Evolutionary conservation across 2,329 filamentous ascomycete species (phyloP).

Genomic region (Hyphodiscus sp.): DNA sequence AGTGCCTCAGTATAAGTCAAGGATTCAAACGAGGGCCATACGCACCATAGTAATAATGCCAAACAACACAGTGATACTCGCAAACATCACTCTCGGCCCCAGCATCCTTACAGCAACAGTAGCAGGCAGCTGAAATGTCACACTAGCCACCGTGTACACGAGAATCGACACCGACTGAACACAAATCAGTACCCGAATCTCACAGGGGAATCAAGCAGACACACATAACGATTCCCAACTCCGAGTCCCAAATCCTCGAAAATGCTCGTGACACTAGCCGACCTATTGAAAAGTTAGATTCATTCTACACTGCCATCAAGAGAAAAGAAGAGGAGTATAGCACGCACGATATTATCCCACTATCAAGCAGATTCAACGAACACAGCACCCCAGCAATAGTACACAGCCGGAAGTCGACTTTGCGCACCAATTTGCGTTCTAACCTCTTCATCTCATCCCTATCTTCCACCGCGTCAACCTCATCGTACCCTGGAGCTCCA

Average conservation of each 20-base stretch:
- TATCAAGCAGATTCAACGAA: slow-evolving; percentile 63
- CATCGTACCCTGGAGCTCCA: neutral
- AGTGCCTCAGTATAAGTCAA: neutral
- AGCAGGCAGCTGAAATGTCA: slow-evolving; percentile 62
- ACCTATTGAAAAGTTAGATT: slow-evolving; percentile 34
- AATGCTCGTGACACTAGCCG: slow-evolving; percentile 63
- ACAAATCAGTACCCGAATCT: neutral
- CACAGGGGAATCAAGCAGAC: slow-evolving; percentile 1
- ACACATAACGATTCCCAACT: slow-evolving; percentile 51
- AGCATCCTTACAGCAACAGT: slow-evolving; percentile 60
- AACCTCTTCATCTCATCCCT: neutral
- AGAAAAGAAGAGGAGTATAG: neutral
- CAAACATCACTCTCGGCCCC: slow-evolving; percentile 58
- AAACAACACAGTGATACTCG: slow-evolving; percentile 52
- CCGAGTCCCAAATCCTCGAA: slow-evolving; percentile 55
- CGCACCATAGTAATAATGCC: slow-evolving; percentile 53
- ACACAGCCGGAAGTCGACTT: slow-evolving; percentile 62
- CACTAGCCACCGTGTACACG: slow-evolving; percentile 64
- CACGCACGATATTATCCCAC: slow-evolving; percentile 48
- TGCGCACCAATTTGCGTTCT: slow-evolving; percentile 46
- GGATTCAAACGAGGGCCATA: neutral
- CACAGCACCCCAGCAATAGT: slow-evolving; percentile 66
- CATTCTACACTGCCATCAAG: neutral
- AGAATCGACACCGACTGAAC: slow-evolving; percentile 57
- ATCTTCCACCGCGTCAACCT: neutral